Evolutionary conservation across 179 eudicot genomes (phyloP), one percentile per base, ranked within the genome.

Genomic region (Amaranthus tricolor): DNA sequence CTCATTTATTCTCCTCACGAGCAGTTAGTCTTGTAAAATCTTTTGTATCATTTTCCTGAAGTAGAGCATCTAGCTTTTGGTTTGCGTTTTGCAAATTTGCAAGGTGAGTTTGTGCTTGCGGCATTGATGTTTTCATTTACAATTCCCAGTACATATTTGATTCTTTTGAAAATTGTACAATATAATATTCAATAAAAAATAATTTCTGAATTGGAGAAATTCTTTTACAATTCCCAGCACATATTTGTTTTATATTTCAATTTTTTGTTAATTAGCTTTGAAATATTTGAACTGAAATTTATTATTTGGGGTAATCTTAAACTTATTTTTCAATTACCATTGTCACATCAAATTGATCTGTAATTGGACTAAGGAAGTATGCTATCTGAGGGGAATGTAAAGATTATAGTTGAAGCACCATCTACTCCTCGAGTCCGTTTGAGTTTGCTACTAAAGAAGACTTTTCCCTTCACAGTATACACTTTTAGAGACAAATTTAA

Each of bases 21-120:
- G 55, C 55, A 80, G 77, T 81, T 45, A 79, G 82, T 80, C 66
- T 20, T 79, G 73, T 82, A 58, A 70, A 79, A 74, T 73, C 74
- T 69, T 71, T 67, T 84, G 80, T 78, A 78, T 72, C 66, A 73
- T 71, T 84, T 78, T 40, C 43, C 76, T 70, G 56, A 52, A 50
- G n/a, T 68, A 66, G 6, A 54, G 76, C 60, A 72, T 73, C 56
- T 65, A 74, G 48, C 72, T 74, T 40, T 62, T 79, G 48, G 12
- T 62, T 24, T 24, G 12, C 9, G 56, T 31, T 24, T 50, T 50
- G 5, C 12, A 61, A 14, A 53, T 61, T 70, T 48, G 21, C 48
- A 47, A 53, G 21, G 53, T 70, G 53, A 44, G 74, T 68, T 47
- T 62, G 74, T 73, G 48, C 59, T 58, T 68, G 78, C 43, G 13